Percentiles rank a stretch among this genome's conserved stretches.
Conservation (phyloP, 345 rosid species). For the Punica granatum region DNA sequence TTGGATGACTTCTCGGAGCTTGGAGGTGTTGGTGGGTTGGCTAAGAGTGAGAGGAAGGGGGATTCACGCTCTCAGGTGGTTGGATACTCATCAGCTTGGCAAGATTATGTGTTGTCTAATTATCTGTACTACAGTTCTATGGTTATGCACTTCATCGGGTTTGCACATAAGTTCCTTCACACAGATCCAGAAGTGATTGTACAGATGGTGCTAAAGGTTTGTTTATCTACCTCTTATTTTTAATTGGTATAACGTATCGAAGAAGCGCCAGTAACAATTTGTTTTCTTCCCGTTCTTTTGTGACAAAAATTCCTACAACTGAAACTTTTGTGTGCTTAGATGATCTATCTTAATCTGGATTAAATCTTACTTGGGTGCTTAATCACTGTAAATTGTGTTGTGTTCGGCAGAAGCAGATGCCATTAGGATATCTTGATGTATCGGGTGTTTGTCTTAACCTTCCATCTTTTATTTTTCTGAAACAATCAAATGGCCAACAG, state of each 20-base stretch:
- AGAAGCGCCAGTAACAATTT: not conserved
- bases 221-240: slow-evolving; percentile 14
- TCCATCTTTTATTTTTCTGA: not conserved
- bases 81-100: slow-evolving; percentile 60
- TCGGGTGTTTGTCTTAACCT: no score
- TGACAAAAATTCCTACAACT: no score
- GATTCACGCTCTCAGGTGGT: slow-evolving; percentile 19
- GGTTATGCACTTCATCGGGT: slow-evolving; percentile 91
- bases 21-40: slow-evolving; percentile 39
- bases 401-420: not conserved
- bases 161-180: slow-evolving; percentile 96
- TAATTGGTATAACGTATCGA: not conserved
- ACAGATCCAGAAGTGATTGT: slow-evolving; percentile 62
- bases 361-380: not conserved
- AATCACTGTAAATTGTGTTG: not conserved
- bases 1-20: slow-evolving; percentile 58
- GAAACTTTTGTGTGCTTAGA: not conserved
- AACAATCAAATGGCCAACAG: no score
- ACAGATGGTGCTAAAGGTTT: slow-evolving; percentile 86
- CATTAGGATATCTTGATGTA: not conserved
- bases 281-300: not conserved
- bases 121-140: slow-evolving; percentile 81
- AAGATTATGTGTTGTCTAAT: slow-evolving; percentile 68
- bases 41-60: slow-evolving; percentile 34
- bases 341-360: not conserved